Conservation (phyloP, 2,329 filamentous ascomycete genomes). For the Fusarium poae region DNA sequence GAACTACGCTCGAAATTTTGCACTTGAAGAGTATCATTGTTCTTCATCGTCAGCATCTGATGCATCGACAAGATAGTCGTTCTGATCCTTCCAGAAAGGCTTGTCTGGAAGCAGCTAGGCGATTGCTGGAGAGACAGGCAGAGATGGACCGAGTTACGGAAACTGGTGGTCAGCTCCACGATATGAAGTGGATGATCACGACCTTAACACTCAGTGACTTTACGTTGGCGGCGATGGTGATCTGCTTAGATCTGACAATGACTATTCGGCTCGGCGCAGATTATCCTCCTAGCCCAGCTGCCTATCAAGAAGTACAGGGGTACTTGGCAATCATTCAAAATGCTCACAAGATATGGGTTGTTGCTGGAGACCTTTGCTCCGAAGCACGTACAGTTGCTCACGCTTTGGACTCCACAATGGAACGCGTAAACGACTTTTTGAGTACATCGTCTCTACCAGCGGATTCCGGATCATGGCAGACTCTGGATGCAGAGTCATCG, state of each 20-base stretch:
- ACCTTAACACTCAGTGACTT: constrained; percentile 63
- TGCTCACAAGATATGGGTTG: constrained; percentile 43
- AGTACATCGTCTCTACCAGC: rapidly evolving
- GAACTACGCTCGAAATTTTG: constrained; percentile 50
- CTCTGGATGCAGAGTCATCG: rapidly evolving
- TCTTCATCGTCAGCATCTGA: constrained; percentile 51
- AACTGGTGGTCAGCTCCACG: constrained; percentile 59
- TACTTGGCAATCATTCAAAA: constrained; percentile 25
- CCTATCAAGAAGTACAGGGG: background rate
- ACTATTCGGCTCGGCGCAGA: constrained; percentile 22
- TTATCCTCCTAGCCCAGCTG: rapidly evolving
- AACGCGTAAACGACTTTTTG: constrained; percentile 14
- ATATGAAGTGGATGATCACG: constrained; percentile 60
- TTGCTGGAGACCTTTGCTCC: background rate
- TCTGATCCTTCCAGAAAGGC: constrained; percentile 39
- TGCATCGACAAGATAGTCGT: constrained; percentile 18
- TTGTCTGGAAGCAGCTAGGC: constrained; percentile 48
- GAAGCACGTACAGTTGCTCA: constrained; percentile 43
- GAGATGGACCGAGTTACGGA: constrained; percentile 53
- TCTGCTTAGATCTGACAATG: constrained; percentile 57
- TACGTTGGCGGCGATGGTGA: constrained; percentile 64
- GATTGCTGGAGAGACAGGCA: constrained; percentile 47
- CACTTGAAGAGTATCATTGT: constrained; percentile 51
- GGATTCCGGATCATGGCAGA: rapidly evolving
- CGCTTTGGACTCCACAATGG: constrained; percentile 39